Conservation (phyloP, 495 filamentous ascomycete genomes). For the Geopyxis carbonaria region DNA sequence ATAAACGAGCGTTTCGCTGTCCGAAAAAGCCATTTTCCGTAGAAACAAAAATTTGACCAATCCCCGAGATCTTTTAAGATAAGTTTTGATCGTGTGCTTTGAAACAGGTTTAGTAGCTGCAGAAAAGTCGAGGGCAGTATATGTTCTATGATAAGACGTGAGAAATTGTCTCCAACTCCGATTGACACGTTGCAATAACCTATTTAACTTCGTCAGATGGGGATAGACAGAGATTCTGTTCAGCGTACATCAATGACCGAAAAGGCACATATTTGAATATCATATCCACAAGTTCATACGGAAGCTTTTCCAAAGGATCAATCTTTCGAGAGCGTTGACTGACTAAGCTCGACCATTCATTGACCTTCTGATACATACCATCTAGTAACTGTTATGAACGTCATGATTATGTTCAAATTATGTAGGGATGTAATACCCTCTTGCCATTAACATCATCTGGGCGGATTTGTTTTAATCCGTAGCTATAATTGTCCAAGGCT, state of each 20-base stretch:
- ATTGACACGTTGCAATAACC: conserved; percentile 13
- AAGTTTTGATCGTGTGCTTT: conserved; percentile 13
- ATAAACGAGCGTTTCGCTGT: conserved; percentile 6
- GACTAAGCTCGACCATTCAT: conserved; percentile 1
- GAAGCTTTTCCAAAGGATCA: conserved; percentile 16
- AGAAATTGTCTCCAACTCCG: conserved; percentile 14
- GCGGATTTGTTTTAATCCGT: conserved; percentile 37
- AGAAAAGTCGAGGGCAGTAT: conserved; percentile 13
- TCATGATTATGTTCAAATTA: not conserved
- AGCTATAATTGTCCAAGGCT: conserved; percentile 44
- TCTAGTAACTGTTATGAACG: conserved; percentile 6
- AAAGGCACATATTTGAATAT: conserved; percentile 11
- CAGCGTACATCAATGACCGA: conserved; percentile 3
- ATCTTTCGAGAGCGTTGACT: not conserved
- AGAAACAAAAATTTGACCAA: conserved; percentile 5
- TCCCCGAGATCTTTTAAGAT: conserved; percentile 7
- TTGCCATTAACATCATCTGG: conserved; percentile 21
- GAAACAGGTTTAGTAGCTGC: conserved; percentile 10
- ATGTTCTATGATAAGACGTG: conserved; percentile 6
- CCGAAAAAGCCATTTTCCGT: no score
- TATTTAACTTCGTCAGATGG: conserved; percentile 5
- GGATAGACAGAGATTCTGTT: not conserved
- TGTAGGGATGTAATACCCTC: conserved; percentile 1
- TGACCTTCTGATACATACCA: conserved; percentile 13
- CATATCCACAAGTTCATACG: conserved; percentile 18